These are phyloP conservation scores for Xanthoconium separans DNA, from an alignment of 1,284 basidiomycete genomes.

Conservation along the genomic window DNA sequence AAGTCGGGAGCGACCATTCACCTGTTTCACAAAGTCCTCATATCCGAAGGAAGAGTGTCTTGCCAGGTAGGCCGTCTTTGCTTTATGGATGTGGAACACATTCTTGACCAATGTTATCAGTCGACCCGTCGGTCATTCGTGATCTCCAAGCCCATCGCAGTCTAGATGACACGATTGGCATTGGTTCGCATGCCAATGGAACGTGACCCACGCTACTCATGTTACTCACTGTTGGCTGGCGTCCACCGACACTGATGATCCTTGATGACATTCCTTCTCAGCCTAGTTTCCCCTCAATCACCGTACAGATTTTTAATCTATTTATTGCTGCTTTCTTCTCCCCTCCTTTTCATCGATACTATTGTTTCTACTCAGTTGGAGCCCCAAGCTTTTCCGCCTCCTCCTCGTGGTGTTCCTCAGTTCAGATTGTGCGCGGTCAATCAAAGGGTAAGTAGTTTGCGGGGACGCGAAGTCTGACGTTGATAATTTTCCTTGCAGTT, in stretches of 20 bases:
- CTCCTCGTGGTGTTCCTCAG: constrained; percentile 93
- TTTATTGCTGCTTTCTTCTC: constrained; percentile 5
- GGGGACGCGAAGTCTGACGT: neutral
- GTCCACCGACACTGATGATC: constrained; percentile 27
- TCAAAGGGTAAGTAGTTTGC: constrained; percentile 50
- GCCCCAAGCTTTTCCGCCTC: constrained; percentile 65
- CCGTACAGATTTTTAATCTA: constrained; percentile 8
- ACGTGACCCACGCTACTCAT: constrained; percentile 20
- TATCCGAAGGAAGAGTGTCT: constrained; percentile 80
- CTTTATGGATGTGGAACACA: neutral
- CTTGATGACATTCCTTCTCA: constrained; percentile 26
- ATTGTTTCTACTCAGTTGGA: no score
- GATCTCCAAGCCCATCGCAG: constrained; percentile 87
- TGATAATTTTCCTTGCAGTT: constrained; percentile 39
- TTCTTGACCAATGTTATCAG: constrained; percentile 37
- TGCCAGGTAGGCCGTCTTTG: constrained; percentile 61
- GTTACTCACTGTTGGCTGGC: constrained; percentile 26
- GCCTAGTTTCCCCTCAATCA: constrained; percentile 19
- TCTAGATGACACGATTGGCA: constrained; percentile 58
- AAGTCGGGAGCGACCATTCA: constrained; percentile 54
- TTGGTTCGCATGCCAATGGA: constrained; percentile 34
- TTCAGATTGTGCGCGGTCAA: constrained; percentile 38
- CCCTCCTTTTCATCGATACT: constrained; percentile 1
- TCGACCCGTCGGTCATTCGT: constrained; percentile 84
- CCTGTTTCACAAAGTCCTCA: constrained; percentile 60